Percentiles rank a stretch among this genome's conserved stretches.
phyloP scores from a whole-genome alignment of 2,329 filamentous ascomycete species.

The Hymenoscyphus scutula region DNA sequence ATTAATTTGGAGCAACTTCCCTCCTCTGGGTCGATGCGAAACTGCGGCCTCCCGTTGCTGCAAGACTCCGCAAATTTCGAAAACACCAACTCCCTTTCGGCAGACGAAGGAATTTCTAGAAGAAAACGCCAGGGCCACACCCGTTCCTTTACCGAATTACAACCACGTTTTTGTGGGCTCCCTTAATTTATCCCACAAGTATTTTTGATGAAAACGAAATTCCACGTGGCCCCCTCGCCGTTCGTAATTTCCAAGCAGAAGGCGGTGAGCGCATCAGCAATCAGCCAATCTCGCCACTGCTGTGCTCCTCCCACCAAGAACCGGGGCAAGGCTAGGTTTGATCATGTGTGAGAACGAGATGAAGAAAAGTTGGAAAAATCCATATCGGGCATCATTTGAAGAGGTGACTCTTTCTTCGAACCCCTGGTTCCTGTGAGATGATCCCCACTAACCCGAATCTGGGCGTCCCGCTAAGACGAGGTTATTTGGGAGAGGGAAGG shows the following conservation, averaged over 20 bases:
- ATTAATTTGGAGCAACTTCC: too few species aligned
- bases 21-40: not conserved
- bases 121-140: not conserved
- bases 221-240: not conserved
- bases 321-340: not conserved
- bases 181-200: not conserved
- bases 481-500: not conserved
- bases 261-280: constrained; percentile 14
- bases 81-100: not conserved
- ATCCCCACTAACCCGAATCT: not conserved
- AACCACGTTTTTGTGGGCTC: not conserved
- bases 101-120: not conserved
- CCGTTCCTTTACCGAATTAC: not conserved
- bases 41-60: not conserved
- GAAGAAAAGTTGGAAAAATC: constrained; percentile 8
- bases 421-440: constrained; percentile 4
- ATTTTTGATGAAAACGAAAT: not conserved
- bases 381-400: constrained; percentile 5
- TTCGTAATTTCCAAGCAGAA: constrained; percentile 4
- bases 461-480: not conserved
- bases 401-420: not conserved
- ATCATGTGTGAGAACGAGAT: constrained; percentile 10
- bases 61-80: constrained; percentile 2
- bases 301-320: not conserved
- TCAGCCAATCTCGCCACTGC: constrained; percentile 1